Conservation (phyloP, 2,329 filamentous ascomycete genomes). For the Emericellopsis atlantica region DNA sequence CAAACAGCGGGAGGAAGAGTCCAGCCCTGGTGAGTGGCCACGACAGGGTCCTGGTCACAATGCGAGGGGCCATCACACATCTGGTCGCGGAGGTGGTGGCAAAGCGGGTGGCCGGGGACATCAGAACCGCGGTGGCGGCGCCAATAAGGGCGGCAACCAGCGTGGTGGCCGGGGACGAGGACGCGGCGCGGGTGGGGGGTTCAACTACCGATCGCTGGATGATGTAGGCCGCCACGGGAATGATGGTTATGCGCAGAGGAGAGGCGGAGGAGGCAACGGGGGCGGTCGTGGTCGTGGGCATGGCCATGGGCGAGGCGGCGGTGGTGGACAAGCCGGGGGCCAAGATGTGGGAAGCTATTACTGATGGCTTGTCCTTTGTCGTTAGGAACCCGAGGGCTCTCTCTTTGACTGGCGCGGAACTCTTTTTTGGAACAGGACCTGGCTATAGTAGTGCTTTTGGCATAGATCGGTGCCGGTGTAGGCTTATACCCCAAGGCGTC, state of each 20-base stretch:
- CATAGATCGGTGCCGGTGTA: too few relatives aligned
- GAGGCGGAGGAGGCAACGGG: slow-evolving; percentile 1
- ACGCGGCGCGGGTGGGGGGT: slow-evolving; percentile 34
- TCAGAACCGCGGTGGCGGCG: slow-evolving; percentile 1
- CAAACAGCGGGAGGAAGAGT: slow-evolving; percentile 38
- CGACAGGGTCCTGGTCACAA: slow-evolving; percentile 21
- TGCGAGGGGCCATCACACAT: slow-evolving; percentile 27
- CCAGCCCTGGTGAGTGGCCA: slow-evolving; percentile 14
- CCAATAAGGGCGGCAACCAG: slow-evolving; percentile 12
- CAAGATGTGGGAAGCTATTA: slow-evolving; percentile 28
- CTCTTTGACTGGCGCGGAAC: too few relatives aligned
- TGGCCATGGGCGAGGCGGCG: slow-evolving; percentile 4
- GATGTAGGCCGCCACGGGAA: slow-evolving; percentile 40
- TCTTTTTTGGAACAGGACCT: too few relatives aligned
- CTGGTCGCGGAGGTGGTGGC: slow-evolving; percentile 21
- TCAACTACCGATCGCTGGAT: slow-evolving; percentile 54
- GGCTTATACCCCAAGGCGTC: too few relatives aligned
- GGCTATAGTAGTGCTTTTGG: too few relatives aligned
- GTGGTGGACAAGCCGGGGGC: slow-evolving; percentile 10
- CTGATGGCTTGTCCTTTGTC: slow-evolving; percentile 8
- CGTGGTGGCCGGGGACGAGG: slow-evolving; percentile 26
- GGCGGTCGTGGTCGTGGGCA: slow-evolving; percentile 4
- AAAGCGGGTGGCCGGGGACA: slow-evolving; percentile 23
- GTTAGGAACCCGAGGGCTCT: too few relatives aligned
- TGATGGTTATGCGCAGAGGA: slow-evolving; percentile 19